Base-by-base conservation (phyloP, 495 filamentous ascomycete genomes). In the Trichoderma virens region DNA sequence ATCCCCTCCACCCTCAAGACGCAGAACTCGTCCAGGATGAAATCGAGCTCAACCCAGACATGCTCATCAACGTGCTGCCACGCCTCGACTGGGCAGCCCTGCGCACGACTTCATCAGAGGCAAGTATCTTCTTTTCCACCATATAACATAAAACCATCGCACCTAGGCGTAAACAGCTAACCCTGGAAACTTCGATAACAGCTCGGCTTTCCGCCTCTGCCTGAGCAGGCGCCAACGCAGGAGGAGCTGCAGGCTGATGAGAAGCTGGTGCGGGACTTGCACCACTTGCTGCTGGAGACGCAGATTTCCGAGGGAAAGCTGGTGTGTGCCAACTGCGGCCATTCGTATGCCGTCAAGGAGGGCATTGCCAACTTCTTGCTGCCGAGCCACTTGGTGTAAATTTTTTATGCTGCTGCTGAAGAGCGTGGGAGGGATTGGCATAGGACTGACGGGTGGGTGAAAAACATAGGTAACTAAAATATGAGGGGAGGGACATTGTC, bases 351-450 rank as follows among this genome's bases (percentile, higher is more conserved):
- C 69, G 87, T 99, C 47, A 89, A 90, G 71, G 92, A 98, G 75
- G 95, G 94, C 27, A 96, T 98, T 70, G 90, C 92, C 56, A 98
- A 98, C 73, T 98, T 98, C 71, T 78, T 98, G 68, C 77, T 98
- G 72, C 94, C 94, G 20, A 93, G 88, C 70, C 94, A 98, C 79
- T 75, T 98, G 70, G 94, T 91, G 62, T 84, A 72, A 76, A 25
- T 28, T 31, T 30, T 11, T 11, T 9, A 5, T 0, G 27, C 16
- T 64, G 14, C 23, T 47, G 4, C 13, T 64, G 41, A 20, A 47
- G 34, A 13, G 34, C 6, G 13, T 35, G 34, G 34, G 56, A 13
- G n/a, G 31, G 60, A 35, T 59, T 32, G 38, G 32, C 32, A 1
- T 13, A 60, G 5, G 32, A 23, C n/a, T 18, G 34, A 39, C 30